Evolutionary conservation across 192 early-diverging fungal species (phyloP).

Genomic region (Backusella australiensis): DNA sequence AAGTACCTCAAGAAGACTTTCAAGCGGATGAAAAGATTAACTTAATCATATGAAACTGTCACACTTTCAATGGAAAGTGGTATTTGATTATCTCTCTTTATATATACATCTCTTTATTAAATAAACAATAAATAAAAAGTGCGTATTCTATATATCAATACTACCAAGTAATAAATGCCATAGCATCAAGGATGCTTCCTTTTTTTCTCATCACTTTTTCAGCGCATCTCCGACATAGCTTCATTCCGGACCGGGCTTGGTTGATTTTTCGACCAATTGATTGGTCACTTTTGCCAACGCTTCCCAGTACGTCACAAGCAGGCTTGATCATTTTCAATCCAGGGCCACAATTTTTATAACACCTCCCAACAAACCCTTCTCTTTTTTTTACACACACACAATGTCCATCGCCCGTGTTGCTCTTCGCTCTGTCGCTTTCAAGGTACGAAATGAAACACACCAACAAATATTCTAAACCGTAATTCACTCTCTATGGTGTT

Average conservation of each 20-base stretch:
- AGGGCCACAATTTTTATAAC: neutral
- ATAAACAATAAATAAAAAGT: too few relatives aligned
- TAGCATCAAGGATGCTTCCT: too few relatives aligned
- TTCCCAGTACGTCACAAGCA: neutral
- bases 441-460: neutral
- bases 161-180: too few relatives aligned
- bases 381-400: neutral
- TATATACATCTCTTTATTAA: too few relatives aligned
- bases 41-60: too few relatives aligned
- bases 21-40: neutral
- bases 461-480: neutral
- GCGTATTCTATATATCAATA: too few relatives aligned
- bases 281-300: too few relatives aligned
- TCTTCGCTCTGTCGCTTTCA: slow-evolving; percentile 17
- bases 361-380: neutral
- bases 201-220: too few relatives aligned
- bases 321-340: neutral
- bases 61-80: neutral
- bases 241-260: too few relatives aligned
- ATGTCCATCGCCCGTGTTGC: slow-evolving; percentile 24
- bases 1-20: neutral
- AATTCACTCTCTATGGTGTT: neutral
- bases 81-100: too few relatives aligned
- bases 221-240: too few relatives aligned
- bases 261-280: too few relatives aligned